Percentiles rank a stretch among this genome's conserved stretches.
Evolutionary conservation across 2,329 filamentous ascomycete species (phyloP).

Genomic region (Neofusicoccum cordaticola): DNA sequence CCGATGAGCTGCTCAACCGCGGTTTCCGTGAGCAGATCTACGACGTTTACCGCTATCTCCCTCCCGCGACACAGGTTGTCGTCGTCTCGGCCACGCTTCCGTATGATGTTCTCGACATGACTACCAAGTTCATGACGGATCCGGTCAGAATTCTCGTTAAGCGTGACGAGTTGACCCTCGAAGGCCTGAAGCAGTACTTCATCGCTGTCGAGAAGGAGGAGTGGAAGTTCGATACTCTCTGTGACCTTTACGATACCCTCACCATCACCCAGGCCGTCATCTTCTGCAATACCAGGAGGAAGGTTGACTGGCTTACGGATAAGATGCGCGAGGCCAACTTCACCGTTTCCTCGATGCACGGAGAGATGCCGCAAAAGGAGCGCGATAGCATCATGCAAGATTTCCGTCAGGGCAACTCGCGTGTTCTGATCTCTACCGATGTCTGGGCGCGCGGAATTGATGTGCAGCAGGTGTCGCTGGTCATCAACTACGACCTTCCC

Average conservation of each 20-base stretch:
- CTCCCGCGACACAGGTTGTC: conserved; percentile 95
- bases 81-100: conserved; percentile 95
- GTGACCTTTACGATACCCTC: conserved; percentile 96
- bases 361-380: conserved; percentile 98
- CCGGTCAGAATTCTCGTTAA: conserved; percentile 95
- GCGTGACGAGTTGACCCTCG: conserved; percentile 96
- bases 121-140: conserved; percentile 99
- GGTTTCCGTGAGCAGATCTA: conserved; percentile 99
- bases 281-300: conserved; percentile 98
- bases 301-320: conserved; percentile 99
- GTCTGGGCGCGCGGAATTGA: conserved; percentile 98
- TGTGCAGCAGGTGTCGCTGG: conserved; percentile 94
- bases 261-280: conserved; percentile 99
- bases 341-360: conserved; percentile 97
- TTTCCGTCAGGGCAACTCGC: conserved; percentile 92
- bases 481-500: conserved; percentile 98
- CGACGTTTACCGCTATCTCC: conserved; percentile 95
- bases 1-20: conserved; percentile 79
- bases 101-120: conserved; percentile 98
- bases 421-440: conserved; percentile 95
- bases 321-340: conserved; percentile 99
- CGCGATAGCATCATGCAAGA: conserved; percentile 99
- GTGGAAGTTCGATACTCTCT: conserved; percentile 99
- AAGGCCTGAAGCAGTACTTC: conserved; percentile 98
- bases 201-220: conserved; percentile 99